Conservation (phyloP, 2,329 filamentous ascomycete genomes). For the Capronia americana region DNA sequence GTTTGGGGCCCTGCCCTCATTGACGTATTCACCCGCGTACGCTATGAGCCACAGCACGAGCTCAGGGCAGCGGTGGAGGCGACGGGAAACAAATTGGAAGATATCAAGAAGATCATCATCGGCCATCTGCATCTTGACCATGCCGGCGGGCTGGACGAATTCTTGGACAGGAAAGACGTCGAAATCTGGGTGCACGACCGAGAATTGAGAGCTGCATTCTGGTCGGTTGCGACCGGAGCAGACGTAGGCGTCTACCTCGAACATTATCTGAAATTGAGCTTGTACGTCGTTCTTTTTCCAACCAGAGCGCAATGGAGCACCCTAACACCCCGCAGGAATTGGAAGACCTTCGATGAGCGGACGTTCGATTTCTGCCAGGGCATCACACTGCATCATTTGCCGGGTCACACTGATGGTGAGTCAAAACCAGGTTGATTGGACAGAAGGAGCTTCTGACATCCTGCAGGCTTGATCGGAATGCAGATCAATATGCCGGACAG, state of each 20-base stretch:
- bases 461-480: conserved; percentile 37
- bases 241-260: conserved; percentile 39
- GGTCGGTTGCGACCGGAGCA: conserved; percentile 38
- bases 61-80: conserved; percentile 37
- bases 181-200: conserved; percentile 39
- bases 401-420: conserved; percentile 39
- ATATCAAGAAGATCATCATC: conserved; percentile 41
- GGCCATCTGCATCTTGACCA: conserved; percentile 40
- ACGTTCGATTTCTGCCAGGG: conserved; percentile 40
- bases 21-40: conserved; percentile 37
- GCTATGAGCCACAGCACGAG: conserved; percentile 38
- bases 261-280: conserved; percentile 38
- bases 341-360: conserved; percentile 40
- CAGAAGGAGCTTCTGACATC: conserved; percentile 19
- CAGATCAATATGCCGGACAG: conserved; percentile 40
- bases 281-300: conserved; percentile 28
- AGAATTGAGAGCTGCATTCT: conserved; percentile 37
- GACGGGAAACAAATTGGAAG: conserved; percentile 40
- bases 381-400: conserved; percentile 39
- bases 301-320: background rate
- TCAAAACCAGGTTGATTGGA: background rate
- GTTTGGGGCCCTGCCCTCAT: conserved; percentile 36
- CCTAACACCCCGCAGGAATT: conserved; percentile 32
- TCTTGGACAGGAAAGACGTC: conserved; percentile 37
- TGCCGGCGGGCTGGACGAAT: conserved; percentile 38